Evolutionary conservation across 2,329 filamentous ascomycete species (phyloP), one percentile per base, ranked within the genome.

Genomic region (Westerdykella aurantiaca): DNA sequence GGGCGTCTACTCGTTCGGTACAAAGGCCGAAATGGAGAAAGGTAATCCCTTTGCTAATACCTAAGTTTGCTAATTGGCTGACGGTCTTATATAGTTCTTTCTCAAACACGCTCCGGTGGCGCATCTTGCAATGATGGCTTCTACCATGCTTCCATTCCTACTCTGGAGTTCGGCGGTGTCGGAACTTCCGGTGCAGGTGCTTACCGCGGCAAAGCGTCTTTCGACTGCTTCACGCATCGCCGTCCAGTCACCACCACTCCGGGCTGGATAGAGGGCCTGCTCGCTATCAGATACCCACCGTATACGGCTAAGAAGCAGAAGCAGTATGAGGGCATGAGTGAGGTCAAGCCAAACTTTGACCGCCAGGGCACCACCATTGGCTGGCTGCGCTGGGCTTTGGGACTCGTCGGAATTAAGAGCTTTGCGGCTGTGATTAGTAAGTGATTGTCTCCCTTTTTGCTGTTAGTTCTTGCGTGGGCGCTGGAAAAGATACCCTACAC

Each of bases 1-100:
- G 34, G 82, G 84, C 9, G 73, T 96, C 37, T 95, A 88, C 65
- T 80, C 86, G 5, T 97, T 97, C 68, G 91, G 90, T 43, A 85
- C 76, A 50, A 86, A 88, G 57, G 74, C 74, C 3, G 91, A 96
- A 63, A 86, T 84, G 37, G 75, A 85, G 23, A 85, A 85, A 63
- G 74, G 85, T 87, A 72, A 72, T 57, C 75, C 60, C 11, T 31
- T 37, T 21, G 17, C 22, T 13, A 12, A 10, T 10, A 23, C 12
- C 4, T 5, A 13, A 13, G 6, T 2, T 16, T 22, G 11, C 12
- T 17, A 7, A 5, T 10, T 16, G 13, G n/a, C 34, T 37, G 21
- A 41, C 41, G 38, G 39, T 38, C 18, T 44, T 16, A 34, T 37
- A 2, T 37, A 60, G 69, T 76, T 34, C 68, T 77, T 31, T 57